Conservation (phyloP, 2,329 filamentous ascomycete species). For the Zalaria obscura region DNA sequence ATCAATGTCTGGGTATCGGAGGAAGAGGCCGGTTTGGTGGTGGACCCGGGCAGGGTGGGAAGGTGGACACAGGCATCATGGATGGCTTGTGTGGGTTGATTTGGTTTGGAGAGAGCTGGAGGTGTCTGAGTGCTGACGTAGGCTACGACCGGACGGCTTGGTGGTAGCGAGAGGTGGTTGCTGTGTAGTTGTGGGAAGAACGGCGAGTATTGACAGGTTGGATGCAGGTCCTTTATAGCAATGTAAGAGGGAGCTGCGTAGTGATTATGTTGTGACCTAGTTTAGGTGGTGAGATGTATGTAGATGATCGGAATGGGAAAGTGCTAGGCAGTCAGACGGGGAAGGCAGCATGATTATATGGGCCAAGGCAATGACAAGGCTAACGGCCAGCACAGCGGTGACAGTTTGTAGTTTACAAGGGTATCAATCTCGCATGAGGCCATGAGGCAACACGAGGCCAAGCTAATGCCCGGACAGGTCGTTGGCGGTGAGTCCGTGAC, state of each 20-base stretch:
- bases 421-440: background rate
- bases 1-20: slow-evolving; percentile 21
- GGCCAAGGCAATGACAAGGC: no score
- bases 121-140: slow-evolving; percentile 1
- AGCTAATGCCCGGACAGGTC: background rate
- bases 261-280: no score
- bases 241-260: no score
- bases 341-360: background rate
- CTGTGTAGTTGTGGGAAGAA: background rate
- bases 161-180: background rate
- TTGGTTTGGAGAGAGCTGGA: background rate
- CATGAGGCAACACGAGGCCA: background rate
- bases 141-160: background rate
- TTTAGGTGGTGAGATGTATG: no score
- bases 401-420: background rate
- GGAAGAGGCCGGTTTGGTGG: slow-evolving; percentile 33
- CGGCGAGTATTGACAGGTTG: background rate
- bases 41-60: slow-evolving; percentile 33
- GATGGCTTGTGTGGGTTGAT: background rate
- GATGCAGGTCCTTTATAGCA: background rate
- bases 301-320: no score
- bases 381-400: background rate
- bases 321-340: background rate
- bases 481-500: background rate
- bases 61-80: slow-evolving; percentile 24